A percentile compares a stretch with the other conserved stretches of the same genome.
phyloP scores from a whole-genome alignment of 106 monocot species.

The Narthecium ossifragum region DNA sequence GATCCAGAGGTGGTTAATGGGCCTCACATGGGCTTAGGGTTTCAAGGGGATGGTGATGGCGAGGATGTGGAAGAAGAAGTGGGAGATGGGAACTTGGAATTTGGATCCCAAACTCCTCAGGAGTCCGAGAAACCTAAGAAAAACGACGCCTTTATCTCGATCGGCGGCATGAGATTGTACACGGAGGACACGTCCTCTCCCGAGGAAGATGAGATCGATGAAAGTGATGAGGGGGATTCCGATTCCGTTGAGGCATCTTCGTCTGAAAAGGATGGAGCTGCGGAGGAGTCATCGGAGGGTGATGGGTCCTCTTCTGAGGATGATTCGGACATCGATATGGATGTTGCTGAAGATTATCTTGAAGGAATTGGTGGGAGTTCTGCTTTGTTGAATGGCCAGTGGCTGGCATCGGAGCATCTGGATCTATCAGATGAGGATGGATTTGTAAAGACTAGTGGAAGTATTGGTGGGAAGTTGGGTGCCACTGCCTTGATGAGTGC shows the following conservation, averaged over 20 bases:
- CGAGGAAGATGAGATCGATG: constrained; percentile 40
- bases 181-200: constrained; percentile 77
- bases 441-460: constrained; percentile 13
- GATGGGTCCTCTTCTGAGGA: constrained; percentile 21
- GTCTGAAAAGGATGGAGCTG: constrained; percentile 25
- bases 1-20: no score
- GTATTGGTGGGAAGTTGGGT: constrained; percentile 24
- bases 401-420: constrained; percentile 28
- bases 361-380: constrained; percentile 70
- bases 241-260: constrained; percentile 9
- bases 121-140: constrained; percentile 17
- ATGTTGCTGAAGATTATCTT: constrained; percentile 69
- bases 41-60: constrained; percentile 7
- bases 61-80: constrained; percentile 4
- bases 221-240: constrained; percentile 7
- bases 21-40: constrained; percentile 39
- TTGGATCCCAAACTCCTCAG: constrained; percentile 10
- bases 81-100: constrained; percentile 8
- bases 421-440: constrained; percentile 21
- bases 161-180: constrained; percentile 78
- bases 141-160: constrained; percentile 53
- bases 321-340: constrained; percentile 63
- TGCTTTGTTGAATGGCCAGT: constrained; percentile 41
- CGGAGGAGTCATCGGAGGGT: constrained; percentile 8
- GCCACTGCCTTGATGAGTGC: constrained; percentile 56